Evolutionary conservation across 345 rosid genomes (phyloP), one percentile per base, ranked within the genome.

Genomic region (Salix koriyanagi): DNA sequence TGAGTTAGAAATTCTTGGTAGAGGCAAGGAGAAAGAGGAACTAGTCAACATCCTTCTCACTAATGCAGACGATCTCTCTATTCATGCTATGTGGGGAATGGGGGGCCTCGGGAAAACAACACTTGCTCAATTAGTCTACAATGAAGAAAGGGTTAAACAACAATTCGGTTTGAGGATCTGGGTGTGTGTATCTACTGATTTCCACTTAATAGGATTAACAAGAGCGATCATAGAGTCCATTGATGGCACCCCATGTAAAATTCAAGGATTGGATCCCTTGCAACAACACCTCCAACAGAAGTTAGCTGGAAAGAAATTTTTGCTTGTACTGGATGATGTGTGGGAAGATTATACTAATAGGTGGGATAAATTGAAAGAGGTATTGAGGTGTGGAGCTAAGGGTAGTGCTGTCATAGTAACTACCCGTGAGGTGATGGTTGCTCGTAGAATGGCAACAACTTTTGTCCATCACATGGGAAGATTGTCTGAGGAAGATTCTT

Each of bases 251-350:
- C 18, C 52, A 37, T 67, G 66, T 37, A n/a, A 4, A 6, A 2
- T 15, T n/a, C 6, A 34, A 16, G 72, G 12, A 36, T 23, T 67
- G 71, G 78, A 67, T 52, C 46, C 34, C 36, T 67, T 67, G 67
- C 78, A 67, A 2, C 37, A 25, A 10, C 13, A 10, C 12, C 72
- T 75, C 23, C 78, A 16, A 54, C 26, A 37, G 2, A 75, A 50
- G 32, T 12, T 66, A 46, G 7, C 65, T 34, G 50, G 71, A 48
- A 65, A 19, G 36, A 75, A 8, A 15, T 75, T 65, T 32, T 42
- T 75, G 48, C 71, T 75, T n/a, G 50, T 75, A 2, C 28, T 66
- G n/a, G 77, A 68, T 75, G 73, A 67, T 25, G 65, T 75, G 36
- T 34, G 72, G 78, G 67, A 67, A 7, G 69, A 67, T 37, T 3